Percentiles rank a stretch among this genome's conserved stretches.
Evolutionary conservation across 2,329 filamentous ascomycete genomes (phyloP).

Genomic region (Ophiostoma populinum): DNA sequence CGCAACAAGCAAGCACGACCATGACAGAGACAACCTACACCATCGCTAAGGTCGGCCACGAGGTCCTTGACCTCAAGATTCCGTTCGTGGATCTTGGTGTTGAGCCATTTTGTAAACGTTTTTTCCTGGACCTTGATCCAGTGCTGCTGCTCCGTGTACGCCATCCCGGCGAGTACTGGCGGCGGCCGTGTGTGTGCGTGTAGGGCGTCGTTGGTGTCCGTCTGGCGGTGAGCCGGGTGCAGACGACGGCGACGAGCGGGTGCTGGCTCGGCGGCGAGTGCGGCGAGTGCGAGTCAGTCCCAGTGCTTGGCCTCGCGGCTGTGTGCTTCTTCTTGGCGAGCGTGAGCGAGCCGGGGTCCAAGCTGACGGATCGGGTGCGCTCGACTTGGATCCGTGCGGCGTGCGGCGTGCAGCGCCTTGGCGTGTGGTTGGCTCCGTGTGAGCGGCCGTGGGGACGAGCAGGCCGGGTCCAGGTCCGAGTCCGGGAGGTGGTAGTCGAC

Average conservation of each 20-base stretch:
- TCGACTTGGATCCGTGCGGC: constrained; percentile 29
- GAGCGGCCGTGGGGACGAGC: constrained; percentile 11
- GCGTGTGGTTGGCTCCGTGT: constrained; percentile 27
- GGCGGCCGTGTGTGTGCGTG: too few relatives aligned
- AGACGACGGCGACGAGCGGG: constrained; percentile 4
- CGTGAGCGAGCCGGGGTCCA: constrained; percentile 15
- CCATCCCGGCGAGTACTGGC: constrained; percentile 34
- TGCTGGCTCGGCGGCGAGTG: constrained; percentile 7
- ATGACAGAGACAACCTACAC: constrained; percentile 48
- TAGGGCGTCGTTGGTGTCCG: constrained; percentile 7
- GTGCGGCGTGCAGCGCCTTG: constrained; percentile 34
- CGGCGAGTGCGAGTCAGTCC: too few relatives aligned
- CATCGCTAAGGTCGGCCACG: constrained; percentile 79
- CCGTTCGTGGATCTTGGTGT: constrained; percentile 76
- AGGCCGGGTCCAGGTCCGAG: background rate
- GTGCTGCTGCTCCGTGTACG: constrained; percentile 44
- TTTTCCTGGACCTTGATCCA: constrained; percentile 84
- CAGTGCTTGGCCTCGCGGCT: constrained; percentile 5
- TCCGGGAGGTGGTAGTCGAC: too few relatives aligned
- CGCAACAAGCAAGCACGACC: too few relatives aligned
- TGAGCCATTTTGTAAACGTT: constrained; percentile 99
- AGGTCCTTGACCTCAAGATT: constrained; percentile 71
- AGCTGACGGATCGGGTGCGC: constrained; percentile 24
- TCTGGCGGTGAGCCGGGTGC: background rate
- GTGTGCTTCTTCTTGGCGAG: background rate